These are phyloP conservation scores for Calocybe indica DNA, from an alignment of 768 basidiomycete species.

Conservation along the genomic window DNA sequence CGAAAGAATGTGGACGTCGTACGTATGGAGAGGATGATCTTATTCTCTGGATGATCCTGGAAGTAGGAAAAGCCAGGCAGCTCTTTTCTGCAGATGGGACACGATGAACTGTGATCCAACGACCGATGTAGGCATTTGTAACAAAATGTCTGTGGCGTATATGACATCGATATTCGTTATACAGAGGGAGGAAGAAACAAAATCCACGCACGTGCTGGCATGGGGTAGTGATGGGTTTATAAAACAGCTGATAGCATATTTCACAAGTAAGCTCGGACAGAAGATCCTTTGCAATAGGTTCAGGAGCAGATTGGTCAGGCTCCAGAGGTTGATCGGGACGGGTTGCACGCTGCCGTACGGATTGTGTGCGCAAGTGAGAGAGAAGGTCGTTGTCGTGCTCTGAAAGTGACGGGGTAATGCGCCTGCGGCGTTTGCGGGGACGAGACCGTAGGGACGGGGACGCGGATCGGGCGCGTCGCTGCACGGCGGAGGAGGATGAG, in stretches of 20 bases:
- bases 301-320: conserved; percentile 19
- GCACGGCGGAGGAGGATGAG: conserved; percentile 7
- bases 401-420: conserved; percentile 7
- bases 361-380: conserved; percentile 27
- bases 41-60: conserved; percentile 75
- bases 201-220: conserved; percentile 80
- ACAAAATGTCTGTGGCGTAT: conserved; percentile 73
- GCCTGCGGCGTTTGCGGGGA: conserved; percentile 24
- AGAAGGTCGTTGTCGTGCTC: conserved; percentile 24
- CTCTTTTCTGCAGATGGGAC: conserved; percentile 81
- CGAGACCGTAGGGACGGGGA: conserved; percentile 10
- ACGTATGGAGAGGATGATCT: conserved; percentile 67
- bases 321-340: conserved; percentile 26
- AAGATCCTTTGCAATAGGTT: conserved; percentile 55
- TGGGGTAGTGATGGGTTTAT: conserved; percentile 86
- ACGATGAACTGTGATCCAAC: conserved; percentile 76
- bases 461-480: conserved; percentile 16
- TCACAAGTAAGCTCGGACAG: conserved; percentile 77
- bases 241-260: conserved; percentile 82
- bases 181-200: neutral
- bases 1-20: conserved; percentile 15
- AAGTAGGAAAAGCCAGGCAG: conserved; percentile 75
- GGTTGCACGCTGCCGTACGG: conserved; percentile 22
- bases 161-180: conserved; percentile 3
- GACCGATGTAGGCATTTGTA: conserved; percentile 83